Conservation (phyloP, 2,329 filamentous ascomycete species). For the Cercospora zeae-maydis region DNA sequence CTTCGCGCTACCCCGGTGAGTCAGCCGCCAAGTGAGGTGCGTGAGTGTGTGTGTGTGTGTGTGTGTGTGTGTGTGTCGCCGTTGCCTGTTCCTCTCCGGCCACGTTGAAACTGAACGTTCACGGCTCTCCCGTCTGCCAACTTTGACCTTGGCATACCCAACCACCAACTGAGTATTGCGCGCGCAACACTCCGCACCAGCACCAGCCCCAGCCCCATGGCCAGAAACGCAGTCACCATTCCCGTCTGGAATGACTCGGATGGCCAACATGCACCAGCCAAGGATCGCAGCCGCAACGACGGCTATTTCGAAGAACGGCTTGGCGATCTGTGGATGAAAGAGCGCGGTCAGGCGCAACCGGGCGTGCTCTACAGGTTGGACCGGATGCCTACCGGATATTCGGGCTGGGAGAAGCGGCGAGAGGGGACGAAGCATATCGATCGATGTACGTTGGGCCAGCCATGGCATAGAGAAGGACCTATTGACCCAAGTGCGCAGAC, state of each 20-base stretch:
- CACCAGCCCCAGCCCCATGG: not conserved
- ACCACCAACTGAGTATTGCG: not conserved
- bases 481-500: conserved; percentile 24
- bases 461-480: not conserved
- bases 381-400: conserved; percentile 53
- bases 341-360: conserved; percentile 11
- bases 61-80: no score
- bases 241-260: conserved; percentile 17
- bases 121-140: not conserved
- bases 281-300: conserved; percentile 26
- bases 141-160: not conserved
- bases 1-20: no score
- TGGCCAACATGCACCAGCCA: conserved; percentile 12
- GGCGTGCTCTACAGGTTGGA: conserved; percentile 48
- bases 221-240: conserved; percentile 6
- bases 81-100: not conserved
- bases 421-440: conserved; percentile 42
- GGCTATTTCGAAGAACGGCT: conserved; percentile 28
- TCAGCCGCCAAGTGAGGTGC: not conserved
- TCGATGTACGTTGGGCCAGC: conserved; percentile 36
- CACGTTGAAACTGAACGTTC: not conserved
- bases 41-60: no score
- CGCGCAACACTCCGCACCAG: not conserved
- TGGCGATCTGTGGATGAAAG: conserved; percentile 30
- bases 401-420: conserved; percentile 45